Evolutionary conservation across 2,329 filamentous ascomycete genomes (phyloP), one percentile per base, ranked within the genome.

Genomic region (Colletotrichum brevisporum): DNA sequence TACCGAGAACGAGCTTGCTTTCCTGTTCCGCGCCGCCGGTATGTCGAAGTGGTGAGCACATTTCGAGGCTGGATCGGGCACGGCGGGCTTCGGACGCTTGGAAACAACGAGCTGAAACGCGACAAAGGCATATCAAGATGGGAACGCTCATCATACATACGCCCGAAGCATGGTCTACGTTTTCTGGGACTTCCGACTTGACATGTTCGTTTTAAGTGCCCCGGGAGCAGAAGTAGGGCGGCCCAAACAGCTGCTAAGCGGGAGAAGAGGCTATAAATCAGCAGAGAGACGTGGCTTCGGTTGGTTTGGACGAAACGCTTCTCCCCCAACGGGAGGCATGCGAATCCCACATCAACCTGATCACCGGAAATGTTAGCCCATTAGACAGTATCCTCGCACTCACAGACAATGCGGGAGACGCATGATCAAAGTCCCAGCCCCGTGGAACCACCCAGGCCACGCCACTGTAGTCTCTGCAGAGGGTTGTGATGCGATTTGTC

Each of bases 361-460:
- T 27, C 24, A 10, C n/a, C 5, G 3, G 50, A 3, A 6, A 27
- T 5, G n/a, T n/a, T 60, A 15, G 45, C 26, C 26, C 31, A 41
- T 18, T 4, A 21, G 16, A 12, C 21, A 5, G 27, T 8, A 16
- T 39, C 6, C 15, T 8, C 21, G 3, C 45, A 26, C 31, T 31
- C 31, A 39, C 5, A 3, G 18, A n/a, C 18, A 8, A 16, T 5
- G 18, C 48, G 15, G 41, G 16, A 13, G 10, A 15, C 47, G 47
- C 39, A 54, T 59, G 54, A 53, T 8, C 47, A 26, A 18, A 47
- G 31, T 36, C n/a, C 18, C 36, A 64, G 24, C 31, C 6, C 8
- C n/a, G 36, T 52, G 21, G 45, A 59, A 47, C 55, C 24, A 26
- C 24, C 54, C 16, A 18, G n/a, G 6, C 16, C 15, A 51, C 21